Evolutionary conservation across 202 grass and related monocot genomes (phyloP), one percentile per base, ranked within the genome.

Genomic region (Panicum virgatum): DNA sequence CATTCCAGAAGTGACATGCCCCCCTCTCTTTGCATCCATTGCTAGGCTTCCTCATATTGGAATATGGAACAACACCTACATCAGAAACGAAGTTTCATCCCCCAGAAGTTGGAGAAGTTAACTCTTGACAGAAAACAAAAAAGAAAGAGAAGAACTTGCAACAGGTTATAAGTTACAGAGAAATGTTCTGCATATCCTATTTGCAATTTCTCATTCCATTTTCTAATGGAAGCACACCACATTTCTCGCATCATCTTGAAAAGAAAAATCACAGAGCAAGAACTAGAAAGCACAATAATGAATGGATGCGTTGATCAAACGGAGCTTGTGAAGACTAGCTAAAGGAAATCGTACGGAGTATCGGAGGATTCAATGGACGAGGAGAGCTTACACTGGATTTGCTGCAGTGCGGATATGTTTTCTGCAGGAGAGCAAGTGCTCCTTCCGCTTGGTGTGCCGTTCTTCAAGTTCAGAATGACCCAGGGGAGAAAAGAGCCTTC

Each of bases 31-130:
- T 84, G 56, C 61, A 76, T 68, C 26, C 34, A 12, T 62, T 39
- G 15, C 13, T 15, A 32, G 19, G 51, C 14, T 69, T 84, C 10
- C 40, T 73, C 80, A 84, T 79, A 38, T 74, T 29, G 9, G 32
- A 10, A 54, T 7, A 40, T 29, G 9, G 32, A 10, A 54, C 11
- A 29, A 62, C 34, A 63, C 54, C 39, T 77, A 5, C 39, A 62
- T 19, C 5, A 36, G 26, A 5, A 60, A 45, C 37, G 8, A 26
- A 72, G 10, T 12, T 52, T 52, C 30, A 66, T 12, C 29, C 3
- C 12, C 20, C 7, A 53, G 16, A 53, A 68, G 27, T 12, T 37
- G 19, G 39, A 44, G 20, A 37, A 52, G 20, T 67, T 12, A 43
- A 14, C 30, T 20, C 9, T 23, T 19, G 9, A 23, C 10, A 36